Evolutionary conservation across 192 early-diverging fungal genomes (phyloP).

Genomic region (Ambispora gerdemannii): DNA sequence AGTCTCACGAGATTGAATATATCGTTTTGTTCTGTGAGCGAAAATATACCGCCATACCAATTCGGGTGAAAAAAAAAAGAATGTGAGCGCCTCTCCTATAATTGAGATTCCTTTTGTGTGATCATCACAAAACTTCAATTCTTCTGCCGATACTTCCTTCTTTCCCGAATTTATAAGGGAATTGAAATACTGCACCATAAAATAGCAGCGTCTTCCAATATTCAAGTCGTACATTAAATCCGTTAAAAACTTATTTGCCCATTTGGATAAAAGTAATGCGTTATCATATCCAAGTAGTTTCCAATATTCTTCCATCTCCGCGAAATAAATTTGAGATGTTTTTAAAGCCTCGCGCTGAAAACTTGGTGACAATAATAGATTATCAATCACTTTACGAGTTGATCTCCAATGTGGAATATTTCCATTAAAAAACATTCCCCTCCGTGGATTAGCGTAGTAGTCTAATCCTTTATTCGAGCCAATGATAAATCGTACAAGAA

Average conservation of each 20-base stretch:
- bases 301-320: background rate
- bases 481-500: background rate
- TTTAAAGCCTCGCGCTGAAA: background rate
- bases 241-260: background rate
- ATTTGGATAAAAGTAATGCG: background rate
- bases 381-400: background rate
- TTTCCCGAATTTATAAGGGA: background rate
- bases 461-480: constrained; percentile 1
- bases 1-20: too few species aligned
- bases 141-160: background rate
- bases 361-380: background rate
- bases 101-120: background rate
- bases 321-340: background rate
- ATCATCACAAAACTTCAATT: background rate
- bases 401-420: background rate
- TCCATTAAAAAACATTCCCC: background rate
- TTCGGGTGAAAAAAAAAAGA: constrained; percentile 6
- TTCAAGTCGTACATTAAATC: background rate
- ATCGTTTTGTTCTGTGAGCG: too few species aligned
- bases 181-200: background rate
- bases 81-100: background rate
- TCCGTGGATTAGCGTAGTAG: background rate
- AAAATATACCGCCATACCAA: background rate
- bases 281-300: background rate
- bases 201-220: background rate